phyloP scores from a whole-genome alignment of 108 stramenopile species.

The Cylindrotheca fusiformis region DNA sequence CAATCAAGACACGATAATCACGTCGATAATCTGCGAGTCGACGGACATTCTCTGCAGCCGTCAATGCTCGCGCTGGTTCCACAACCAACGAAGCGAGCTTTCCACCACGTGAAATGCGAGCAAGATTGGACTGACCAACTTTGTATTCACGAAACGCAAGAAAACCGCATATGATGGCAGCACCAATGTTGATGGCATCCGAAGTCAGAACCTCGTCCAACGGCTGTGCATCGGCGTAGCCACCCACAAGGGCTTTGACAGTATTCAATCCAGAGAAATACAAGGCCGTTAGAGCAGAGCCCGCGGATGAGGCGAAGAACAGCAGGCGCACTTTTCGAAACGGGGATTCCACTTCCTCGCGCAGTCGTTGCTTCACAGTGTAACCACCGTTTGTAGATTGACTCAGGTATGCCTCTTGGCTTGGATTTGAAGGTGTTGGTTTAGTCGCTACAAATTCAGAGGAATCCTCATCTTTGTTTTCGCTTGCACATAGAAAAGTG shows the following conservation, averaged over 20 bases:
- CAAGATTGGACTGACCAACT: conserved; percentile 67
- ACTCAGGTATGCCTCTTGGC: conserved; percentile 1
- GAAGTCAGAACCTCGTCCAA: conserved; percentile 58
- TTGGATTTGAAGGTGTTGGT: not conserved
- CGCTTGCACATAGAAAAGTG: no score
- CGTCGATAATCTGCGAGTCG: conserved; percentile 61
- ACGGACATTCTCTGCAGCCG: conserved; percentile 6
- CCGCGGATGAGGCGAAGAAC: conserved; percentile 62
- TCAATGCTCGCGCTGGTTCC: conserved; percentile 38
- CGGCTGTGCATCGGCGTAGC: conserved; percentile 55
- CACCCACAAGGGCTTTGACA: conserved; percentile 55
- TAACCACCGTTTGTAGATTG: conserved; percentile 60
- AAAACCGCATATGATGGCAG: conserved; percentile 50
- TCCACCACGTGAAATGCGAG: conserved; percentile 72
- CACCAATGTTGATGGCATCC: conserved; percentile 69
- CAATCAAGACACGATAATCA: conserved; percentile 62
- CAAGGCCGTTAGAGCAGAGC: conserved; percentile 63
- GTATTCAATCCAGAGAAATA: conserved; percentile 69
- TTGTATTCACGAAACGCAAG: conserved; percentile 61
- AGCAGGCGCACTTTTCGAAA: conserved; percentile 79
- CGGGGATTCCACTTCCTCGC: conserved; percentile 85
- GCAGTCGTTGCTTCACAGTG: conserved; percentile 83
- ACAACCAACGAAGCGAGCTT: conserved; percentile 62
- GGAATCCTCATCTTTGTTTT: no score
- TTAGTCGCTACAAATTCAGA: no score